A percentile compares a stretch with the other conserved stretches of the same genome.
These are phyloP conservation scores for Eremochloa ophiuroides DNA, from an alignment of 176 grass and related monocot species.

Conservation along the genomic window DNA sequence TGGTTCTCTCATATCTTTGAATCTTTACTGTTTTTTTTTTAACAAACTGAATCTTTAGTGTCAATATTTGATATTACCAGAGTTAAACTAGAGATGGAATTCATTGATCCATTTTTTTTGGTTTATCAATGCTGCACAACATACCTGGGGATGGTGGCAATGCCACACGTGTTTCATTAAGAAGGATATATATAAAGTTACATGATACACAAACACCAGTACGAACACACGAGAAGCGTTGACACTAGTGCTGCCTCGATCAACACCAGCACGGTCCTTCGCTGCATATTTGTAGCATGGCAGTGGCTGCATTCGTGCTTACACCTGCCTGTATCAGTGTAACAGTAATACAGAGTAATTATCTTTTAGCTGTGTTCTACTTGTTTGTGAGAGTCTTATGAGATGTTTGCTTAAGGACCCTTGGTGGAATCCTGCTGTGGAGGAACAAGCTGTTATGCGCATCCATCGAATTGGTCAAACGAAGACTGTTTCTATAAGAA, in stretches of 20 bases:
- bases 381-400: neutral
- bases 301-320: neutral
- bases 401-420: slow-evolving; percentile 56
- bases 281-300: neutral
- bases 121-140: neutral
- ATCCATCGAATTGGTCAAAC: slow-evolving; percentile 92
- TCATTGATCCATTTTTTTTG: neutral
- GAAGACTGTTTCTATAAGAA: slow-evolving; percentile 77
- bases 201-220: too few relatives aligned
- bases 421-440: slow-evolving; percentile 97
- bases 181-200: too few relatives aligned
- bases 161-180: neutral
- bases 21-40: neutral
- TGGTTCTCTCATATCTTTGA: neutral
- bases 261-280: too few relatives aligned
- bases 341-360: neutral
- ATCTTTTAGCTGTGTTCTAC: neutral
- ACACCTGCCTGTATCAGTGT: neutral
- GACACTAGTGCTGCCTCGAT: too few relatives aligned
- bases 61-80: neutral
- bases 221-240: too few relatives aligned
- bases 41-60: neutral
- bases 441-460: slow-evolving; percentile 95
- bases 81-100: neutral
- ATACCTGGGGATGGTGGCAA: neutral